Evolutionary conservation across 371 early-diverging fungal genomes (phyloP).

Genomic region (Apophysomyces ossiformis): DNA sequence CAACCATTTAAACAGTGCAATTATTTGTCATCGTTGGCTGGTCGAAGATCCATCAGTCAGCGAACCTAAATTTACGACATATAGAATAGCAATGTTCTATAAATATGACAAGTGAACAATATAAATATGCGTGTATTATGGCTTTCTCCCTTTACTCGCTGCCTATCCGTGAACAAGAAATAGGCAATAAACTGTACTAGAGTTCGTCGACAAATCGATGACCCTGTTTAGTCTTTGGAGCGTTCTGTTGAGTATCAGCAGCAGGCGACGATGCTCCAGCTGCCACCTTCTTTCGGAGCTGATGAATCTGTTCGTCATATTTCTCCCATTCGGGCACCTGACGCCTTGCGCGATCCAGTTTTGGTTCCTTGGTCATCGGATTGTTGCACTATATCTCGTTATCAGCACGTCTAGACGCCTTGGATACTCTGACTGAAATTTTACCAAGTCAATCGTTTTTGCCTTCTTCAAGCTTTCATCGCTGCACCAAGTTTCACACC

Average conservation of each 20-base stretch:
- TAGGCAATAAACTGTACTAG: background rate
- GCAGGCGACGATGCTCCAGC: background rate
- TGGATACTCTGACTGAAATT: background rate
- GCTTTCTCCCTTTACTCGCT: no score
- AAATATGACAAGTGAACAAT: no score
- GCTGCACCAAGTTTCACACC: conserved; percentile 98
- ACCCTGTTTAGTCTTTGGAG: background rate
- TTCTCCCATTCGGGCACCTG: conserved; percentile 93
- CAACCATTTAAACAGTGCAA: no score
- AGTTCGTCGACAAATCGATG: conserved; percentile 1
- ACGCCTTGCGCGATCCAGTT: conserved; percentile 90
- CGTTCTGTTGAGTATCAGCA: background rate
- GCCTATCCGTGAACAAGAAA: no score
- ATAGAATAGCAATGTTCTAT: no score
- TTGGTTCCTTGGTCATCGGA: conserved; percentile 96
- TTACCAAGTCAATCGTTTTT: conserved; percentile 95
- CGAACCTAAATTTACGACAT: no score
- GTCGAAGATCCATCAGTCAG: no score
- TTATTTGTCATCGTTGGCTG: no score
- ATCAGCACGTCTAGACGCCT: background rate
- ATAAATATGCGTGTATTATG: no score
- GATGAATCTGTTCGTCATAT: conserved; percentile 70
- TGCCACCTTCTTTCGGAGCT: conserved; percentile 36
- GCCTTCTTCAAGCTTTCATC: conserved; percentile 82
- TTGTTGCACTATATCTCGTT: conserved; percentile 81